These are phyloP conservation scores for Tanacetum coccineum DNA, from an alignment of 129 eudicot species.

Conservation along the genomic window DNA sequence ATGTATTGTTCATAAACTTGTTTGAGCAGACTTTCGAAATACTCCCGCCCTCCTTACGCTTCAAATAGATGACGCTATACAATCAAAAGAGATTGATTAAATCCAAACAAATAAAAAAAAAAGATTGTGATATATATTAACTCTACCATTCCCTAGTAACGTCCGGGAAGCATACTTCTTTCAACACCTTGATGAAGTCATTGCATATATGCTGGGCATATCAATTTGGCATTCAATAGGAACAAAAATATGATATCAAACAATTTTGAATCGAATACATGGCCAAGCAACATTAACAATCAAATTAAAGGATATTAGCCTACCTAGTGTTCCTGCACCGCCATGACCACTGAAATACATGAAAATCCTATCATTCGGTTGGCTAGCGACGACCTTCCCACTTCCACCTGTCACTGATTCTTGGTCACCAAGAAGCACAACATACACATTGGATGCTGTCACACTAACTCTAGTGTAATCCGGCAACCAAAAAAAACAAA, in stretches of 20 bases:
- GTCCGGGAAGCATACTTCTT: constrained; percentile 62
- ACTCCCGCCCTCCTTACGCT: constrained; percentile 91
- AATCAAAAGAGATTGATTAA: not conserved
- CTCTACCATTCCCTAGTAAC: constrained; percentile 84
- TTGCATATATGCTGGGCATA: constrained; percentile 56
- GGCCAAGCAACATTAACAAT: not conserved
- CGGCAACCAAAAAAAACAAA: constrained; percentile 24
- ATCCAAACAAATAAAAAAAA: no score
- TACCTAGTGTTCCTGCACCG: constrained; percentile 91
- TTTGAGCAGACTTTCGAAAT: constrained; percentile 81
- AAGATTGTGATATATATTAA: not conserved
- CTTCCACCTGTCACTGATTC: constrained; percentile 75
- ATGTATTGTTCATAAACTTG: constrained; percentile 58
- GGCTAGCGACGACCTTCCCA: constrained; percentile 67
- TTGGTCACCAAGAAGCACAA: constrained; percentile 73
- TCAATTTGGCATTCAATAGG: constrained; percentile 74
- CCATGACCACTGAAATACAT: constrained; percentile 83
- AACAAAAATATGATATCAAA: not conserved
- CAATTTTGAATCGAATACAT: no score
- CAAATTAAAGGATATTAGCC: not conserved
- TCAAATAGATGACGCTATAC: constrained; percentile 77
- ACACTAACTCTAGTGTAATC: constrained; percentile 70
- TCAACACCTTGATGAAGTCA: constrained; percentile 73
- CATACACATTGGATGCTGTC: constrained; percentile 55
- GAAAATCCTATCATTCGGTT: constrained; percentile 74